phyloP scores from a whole-genome alignment of 202 grass and related monocot species.

The Miscanthus sacchariflorus region DNA sequence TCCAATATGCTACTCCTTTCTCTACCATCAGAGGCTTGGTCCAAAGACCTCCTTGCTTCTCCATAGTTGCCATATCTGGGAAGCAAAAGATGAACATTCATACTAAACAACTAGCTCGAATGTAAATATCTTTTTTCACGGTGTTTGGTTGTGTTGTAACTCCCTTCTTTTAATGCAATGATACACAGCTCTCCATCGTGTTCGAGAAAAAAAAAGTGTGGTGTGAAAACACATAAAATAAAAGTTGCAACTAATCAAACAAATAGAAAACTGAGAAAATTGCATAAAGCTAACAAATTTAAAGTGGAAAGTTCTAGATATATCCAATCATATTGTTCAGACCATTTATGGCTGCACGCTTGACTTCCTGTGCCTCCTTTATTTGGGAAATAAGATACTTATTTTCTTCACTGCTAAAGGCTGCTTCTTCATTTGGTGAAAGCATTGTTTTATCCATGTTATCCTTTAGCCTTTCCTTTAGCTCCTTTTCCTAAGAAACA shows the following conservation, averaged over 20 bases:
- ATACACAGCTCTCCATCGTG: not conserved
- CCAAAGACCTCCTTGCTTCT: slow-evolving; percentile 45
- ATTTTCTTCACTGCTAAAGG: slow-evolving; percentile 57
- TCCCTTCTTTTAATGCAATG: not conserved
- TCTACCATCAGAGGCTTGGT: slow-evolving; percentile 57
- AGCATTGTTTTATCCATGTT: slow-evolving; percentile 56
- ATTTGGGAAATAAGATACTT: slow-evolving; percentile 72
- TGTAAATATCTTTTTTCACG: not conserved
- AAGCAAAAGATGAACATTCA: slow-evolving; percentile 37
- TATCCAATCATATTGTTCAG: slow-evolving; percentile 32
- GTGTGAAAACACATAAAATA: slow-evolving; percentile 17
- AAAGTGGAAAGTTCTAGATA: slow-evolving; percentile 9
- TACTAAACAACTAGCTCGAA: not conserved
- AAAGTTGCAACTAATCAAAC: slow-evolving; percentile 30
- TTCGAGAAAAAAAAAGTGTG: not conserved
- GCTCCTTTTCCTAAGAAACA: slow-evolving; percentile 71
- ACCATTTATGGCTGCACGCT: slow-evolving; percentile 65
- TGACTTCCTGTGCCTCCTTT: slow-evolving; percentile 60
- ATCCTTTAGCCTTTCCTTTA: slow-evolving; percentile 75
- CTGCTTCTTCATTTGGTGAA: slow-evolving; percentile 45
- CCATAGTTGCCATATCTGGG: slow-evolving; percentile 40
- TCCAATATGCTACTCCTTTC: slow-evolving; percentile 69
- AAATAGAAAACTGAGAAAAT: slow-evolving; percentile 38
- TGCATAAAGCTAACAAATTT: slow-evolving; percentile 26
- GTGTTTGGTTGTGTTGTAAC: not conserved